Conservation (phyloP, 768 basidiomycete species). For the Trametes meyenii region DNA sequence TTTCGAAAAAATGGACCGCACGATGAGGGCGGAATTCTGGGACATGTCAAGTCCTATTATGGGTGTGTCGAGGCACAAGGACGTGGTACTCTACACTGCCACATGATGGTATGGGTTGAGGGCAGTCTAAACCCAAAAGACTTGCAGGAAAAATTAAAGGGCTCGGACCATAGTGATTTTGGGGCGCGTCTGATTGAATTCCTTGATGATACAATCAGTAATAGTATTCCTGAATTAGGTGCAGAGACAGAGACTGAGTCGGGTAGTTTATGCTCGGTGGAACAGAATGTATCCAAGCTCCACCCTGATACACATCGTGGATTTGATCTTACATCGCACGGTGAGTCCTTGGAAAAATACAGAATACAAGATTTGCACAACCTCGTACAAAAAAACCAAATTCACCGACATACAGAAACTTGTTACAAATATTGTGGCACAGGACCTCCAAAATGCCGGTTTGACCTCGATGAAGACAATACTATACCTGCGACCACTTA, state of each 20-base stretch:
- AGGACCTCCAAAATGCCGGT: slow-evolving; percentile 33
- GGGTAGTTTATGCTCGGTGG: too few species aligned
- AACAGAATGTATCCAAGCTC: not conserved
- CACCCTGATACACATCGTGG: not conserved
- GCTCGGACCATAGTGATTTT: not conserved
- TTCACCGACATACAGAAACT: slow-evolving; percentile 37
- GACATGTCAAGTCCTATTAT: slow-evolving; percentile 39
- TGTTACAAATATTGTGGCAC: slow-evolving; percentile 44
- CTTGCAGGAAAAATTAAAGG: not conserved
- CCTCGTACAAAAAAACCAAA: slow-evolving; percentile 31
- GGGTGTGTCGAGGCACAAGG: slow-evolving; percentile 32
- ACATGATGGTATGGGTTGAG: slow-evolving; percentile 1
- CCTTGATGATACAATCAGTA: not conserved
- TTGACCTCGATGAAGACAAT: slow-evolving; percentile 13
- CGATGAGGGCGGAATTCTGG: slow-evolving; percentile 36
- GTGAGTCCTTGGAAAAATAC: not conserved
- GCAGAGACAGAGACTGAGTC: too few species aligned
- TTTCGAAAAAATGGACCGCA: not conserved
- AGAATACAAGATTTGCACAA: not conserved
- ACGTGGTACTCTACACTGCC: not conserved
- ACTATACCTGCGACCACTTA: not conserved
- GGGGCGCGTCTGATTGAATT: not conserved
- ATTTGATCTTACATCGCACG: not conserved
- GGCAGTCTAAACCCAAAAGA: not conserved
- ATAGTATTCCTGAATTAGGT: not conserved